A percentile compares a stretch with the other conserved stretches of the same genome.
These are phyloP conservation scores for Russula lepida DNA, from an alignment of 768 basidiomycete species.

Conservation along the genomic window DNA sequence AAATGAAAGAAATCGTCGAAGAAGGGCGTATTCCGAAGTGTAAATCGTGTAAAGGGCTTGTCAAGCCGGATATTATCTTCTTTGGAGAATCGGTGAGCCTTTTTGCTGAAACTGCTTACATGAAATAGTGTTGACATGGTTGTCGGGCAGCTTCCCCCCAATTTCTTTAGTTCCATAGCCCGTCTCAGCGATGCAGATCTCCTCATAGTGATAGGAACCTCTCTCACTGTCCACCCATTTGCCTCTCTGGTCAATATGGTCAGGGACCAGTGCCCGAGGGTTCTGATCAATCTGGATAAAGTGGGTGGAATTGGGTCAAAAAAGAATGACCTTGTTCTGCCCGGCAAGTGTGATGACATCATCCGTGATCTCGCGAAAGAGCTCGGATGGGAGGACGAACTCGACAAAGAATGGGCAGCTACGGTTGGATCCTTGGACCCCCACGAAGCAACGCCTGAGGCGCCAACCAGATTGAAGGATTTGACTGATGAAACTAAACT, in stretches of 20 bases:
- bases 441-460: not conserved
- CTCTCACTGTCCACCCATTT: conserved; percentile 21
- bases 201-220: conserved; percentile 21
- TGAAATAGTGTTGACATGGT: not conserved
- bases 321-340: conserved; percentile 17
- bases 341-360: conserved; percentile 21
- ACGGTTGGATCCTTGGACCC: conserved; percentile 6
- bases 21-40: conserved; percentile 65
- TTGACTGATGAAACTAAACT: not conserved
- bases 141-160: conserved; percentile 52
- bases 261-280: conserved; percentile 11
- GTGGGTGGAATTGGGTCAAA: conserved; percentile 15
- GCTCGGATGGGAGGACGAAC: conserved; percentile 21
- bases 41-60: conserved; percentile 55
- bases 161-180: conserved; percentile 52
- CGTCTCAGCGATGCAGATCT: conserved; percentile 65
- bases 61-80: conserved; percentile 94
- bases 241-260: conserved; percentile 16
- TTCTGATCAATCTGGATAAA: conserved; percentile 20
- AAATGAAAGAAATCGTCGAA: conserved; percentile 58
- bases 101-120: not conserved
- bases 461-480: not conserved
- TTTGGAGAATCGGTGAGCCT: conserved; percentile 68
- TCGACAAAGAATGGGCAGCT: conserved; percentile 12
- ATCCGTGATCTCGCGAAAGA: conserved; percentile 15